These are phyloP conservation scores for Excoecaria agallocha DNA, from an alignment of 345 rosid genomes.

Conservation along the genomic window DNA sequence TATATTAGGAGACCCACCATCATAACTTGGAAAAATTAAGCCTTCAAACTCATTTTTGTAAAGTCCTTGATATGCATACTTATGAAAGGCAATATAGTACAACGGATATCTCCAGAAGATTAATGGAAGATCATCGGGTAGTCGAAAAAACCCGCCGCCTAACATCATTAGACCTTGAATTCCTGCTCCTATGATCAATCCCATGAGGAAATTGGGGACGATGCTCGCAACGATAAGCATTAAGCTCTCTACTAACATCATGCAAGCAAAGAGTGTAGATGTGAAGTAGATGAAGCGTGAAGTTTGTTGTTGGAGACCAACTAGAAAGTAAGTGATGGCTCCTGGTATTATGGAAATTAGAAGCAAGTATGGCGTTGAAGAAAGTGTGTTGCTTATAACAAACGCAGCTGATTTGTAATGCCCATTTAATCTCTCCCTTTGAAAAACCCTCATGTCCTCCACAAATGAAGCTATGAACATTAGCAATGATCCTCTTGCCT, in stretches of 20 bases:
- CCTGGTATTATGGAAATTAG: constrained; percentile 46
- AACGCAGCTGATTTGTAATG: constrained; percentile 48
- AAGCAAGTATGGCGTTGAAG: constrained; percentile 43
- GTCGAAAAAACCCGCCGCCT: constrained; percentile 47
- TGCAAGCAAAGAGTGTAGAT: constrained; percentile 28
- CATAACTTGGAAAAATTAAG: constrained; percentile 10
- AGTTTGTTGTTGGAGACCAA: constrained; percentile 35
- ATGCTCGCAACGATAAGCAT: constrained; percentile 59
- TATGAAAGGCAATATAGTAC: constrained; percentile 42
- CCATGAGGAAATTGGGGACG: constrained; percentile 54
- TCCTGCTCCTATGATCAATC: constrained; percentile 51
- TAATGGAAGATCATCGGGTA: constrained; percentile 40
- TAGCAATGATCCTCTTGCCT: constrained; percentile 50
- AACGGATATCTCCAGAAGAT: constrained; percentile 47
- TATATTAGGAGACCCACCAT: constrained; percentile 13
- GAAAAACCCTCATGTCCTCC: constrained; percentile 52
- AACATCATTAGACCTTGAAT: constrained; percentile 54
- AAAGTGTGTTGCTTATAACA: constrained; percentile 47
- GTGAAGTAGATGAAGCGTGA: constrained; percentile 39
- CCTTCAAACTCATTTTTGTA: constrained; percentile 39
- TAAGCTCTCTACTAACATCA: constrained; percentile 54
- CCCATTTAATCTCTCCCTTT: constrained; percentile 54
- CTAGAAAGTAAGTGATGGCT: constrained; percentile 37
- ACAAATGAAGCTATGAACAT: constrained; percentile 48
- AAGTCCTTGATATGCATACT: constrained; percentile 32